Evolutionary conservation across 345 rosid genomes (phyloP).

Genomic region (Aegle marmelos): DNA sequence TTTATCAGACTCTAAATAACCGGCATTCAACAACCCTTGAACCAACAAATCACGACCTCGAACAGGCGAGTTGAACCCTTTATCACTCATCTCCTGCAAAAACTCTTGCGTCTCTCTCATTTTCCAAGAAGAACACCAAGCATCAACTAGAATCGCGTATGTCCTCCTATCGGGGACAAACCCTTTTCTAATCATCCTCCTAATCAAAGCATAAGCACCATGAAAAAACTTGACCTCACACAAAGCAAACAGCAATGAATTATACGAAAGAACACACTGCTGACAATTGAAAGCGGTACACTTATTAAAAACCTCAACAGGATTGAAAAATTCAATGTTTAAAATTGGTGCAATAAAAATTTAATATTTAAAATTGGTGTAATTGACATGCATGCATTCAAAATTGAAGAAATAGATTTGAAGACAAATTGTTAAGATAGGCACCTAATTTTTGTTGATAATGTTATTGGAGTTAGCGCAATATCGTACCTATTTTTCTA

Average conservation of each 20-base stretch:
- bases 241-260: constrained; percentile 72
- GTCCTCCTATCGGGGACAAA: constrained; percentile 62
- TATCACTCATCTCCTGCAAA: constrained; percentile 79
- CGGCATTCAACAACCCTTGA: constrained; percentile 78
- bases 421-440: too few relatives aligned
- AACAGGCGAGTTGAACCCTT: constrained; percentile 81
- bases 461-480: too few relatives aligned
- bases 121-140: constrained; percentile 84
- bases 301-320: constrained; percentile 77
- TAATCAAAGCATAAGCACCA: constrained; percentile 75
- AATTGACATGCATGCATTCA: too few relatives aligned
- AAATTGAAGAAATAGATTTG: too few relatives aligned
- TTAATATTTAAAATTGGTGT: too few relatives aligned
- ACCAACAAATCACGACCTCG: constrained; percentile 85
- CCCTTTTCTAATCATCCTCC: constrained; percentile 82
- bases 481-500: too few relatives aligned
- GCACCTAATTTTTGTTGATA: too few relatives aligned
- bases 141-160: constrained; percentile 61
- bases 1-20: constrained; percentile 78
- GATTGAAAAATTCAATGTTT: too few relatives aligned
- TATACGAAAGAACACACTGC: constrained; percentile 49
- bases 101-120: constrained; percentile 78
- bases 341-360: too few relatives aligned
- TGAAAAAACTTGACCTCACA: constrained; percentile 83
- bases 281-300: constrained; percentile 47